These are phyloP conservation scores for Sporisorium graminicola DNA, from an alignment of 1,284 basidiomycete genomes.

Conservation along the genomic window DNA sequence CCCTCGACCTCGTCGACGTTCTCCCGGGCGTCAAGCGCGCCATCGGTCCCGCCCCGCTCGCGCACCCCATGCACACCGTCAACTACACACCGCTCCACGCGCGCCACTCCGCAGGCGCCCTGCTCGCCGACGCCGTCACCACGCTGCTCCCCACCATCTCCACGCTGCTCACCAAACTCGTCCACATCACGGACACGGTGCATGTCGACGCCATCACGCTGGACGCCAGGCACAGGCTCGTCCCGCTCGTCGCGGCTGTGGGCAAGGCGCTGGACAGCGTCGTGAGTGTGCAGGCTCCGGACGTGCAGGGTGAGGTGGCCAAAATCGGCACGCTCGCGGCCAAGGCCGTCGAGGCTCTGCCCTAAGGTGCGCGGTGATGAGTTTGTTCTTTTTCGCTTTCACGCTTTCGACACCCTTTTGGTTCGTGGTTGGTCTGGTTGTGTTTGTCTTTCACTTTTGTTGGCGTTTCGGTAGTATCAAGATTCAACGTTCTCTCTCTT, in stretches of 20 bases:
- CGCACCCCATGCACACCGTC: not conserved
- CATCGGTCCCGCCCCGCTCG: conserved; percentile 4
- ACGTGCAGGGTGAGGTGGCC: conserved; percentile 1
- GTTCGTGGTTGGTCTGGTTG: not conserved
- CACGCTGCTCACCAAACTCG: conserved; percentile 11
- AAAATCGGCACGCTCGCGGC: conserved; percentile 3
- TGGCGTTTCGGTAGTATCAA: not conserved
- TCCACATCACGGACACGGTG: conserved; percentile 17
- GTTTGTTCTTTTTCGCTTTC: no score
- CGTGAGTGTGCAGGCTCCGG: conserved; percentile 5
- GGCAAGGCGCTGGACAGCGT: not conserved
- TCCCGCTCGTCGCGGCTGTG: conserved; percentile 13
- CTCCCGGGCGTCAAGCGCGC: conserved; percentile 15
- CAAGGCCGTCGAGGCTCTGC: conserved; percentile 15
- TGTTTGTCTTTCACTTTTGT: not conserved
- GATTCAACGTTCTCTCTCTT: not conserved
- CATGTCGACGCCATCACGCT: conserved; percentile 1
- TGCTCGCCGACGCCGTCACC: conserved; percentile 23
- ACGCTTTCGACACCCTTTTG: no score
- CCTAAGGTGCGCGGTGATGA: conserved; percentile 3
- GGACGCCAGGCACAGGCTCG: conserved; percentile 9
- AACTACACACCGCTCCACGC: conserved; percentile 4
- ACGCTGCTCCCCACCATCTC: conserved; percentile 6
- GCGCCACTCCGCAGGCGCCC: not conserved
- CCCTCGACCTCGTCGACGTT: conserved; percentile 2